Evolutionary conservation across 768 basidiomycete species (phyloP), one percentile per base, ranked within the genome.

Genomic region (Termitomyces heimii): DNA sequence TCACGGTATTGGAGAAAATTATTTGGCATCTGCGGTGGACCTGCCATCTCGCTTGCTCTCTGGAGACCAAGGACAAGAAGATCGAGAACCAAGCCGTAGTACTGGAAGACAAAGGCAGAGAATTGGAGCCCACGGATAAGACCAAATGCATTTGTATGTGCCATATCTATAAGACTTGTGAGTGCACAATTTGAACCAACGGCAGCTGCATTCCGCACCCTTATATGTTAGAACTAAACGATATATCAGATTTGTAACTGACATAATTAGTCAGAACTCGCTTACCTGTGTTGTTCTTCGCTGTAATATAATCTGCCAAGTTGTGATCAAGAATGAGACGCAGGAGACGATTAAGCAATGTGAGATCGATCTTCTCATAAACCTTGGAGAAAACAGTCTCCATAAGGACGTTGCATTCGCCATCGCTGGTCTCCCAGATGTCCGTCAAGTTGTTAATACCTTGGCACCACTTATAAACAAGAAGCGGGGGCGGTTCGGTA

Each of bases 381-480:
- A 98, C 97, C 73, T 97, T 94, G 31, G 92, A 94, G 39, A 97
- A 80, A 6, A 96, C 93, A 0, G 97, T 99, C 77, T 99, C 97
- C 95, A 98, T 98, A 77, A 99, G 80, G 44, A 98, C 97, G 65
- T 93, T 90, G 73, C 94, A 98, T 75, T 98, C 96, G 61, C 97
- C 97, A 65, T 99, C 95, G 58, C 86, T 83, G 0, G 95, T 98
- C 74, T 98, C 97, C 97, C 97, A 99, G 40, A 99, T 86, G 58
- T 99, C 96, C 3, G 91, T 94, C 69, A 98, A 71, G 71, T 99
- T 99, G 75, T 98, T 98, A 79, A 98, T 95, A 42, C 97, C 97
- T 75, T 98, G 96, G 67, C 94, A 96, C 96, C 96, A 98, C 81
- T 98, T 98, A 78, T 98, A 98, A 32, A 98, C 95, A 32, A 98